Conservation (phyloP, 768 basidiomycete genomes). For the Mrakia frigida region DNA sequence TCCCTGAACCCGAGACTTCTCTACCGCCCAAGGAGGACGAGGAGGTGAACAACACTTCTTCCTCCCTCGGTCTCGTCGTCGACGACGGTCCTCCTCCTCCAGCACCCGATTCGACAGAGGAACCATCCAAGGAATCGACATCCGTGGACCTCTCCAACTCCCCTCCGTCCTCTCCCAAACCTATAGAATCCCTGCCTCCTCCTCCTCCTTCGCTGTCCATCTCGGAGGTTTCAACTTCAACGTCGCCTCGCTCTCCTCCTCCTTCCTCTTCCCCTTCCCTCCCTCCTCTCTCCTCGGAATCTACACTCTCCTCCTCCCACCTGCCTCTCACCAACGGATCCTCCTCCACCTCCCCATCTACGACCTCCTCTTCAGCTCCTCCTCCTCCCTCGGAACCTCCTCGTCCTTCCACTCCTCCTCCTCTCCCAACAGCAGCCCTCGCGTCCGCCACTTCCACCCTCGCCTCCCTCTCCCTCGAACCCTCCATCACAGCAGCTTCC, state of each 20-base stretch:
- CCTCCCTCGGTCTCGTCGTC: not conserved
- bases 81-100: not conserved
- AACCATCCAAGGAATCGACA: not conserved
- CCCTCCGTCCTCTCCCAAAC: too few relatives aligned
- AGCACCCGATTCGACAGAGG: not conserved
- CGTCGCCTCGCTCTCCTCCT: too few relatives aligned
- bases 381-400: not conserved
- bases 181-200: not conserved
- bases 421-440: conserved; percentile 10
- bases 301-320: too few relatives aligned
- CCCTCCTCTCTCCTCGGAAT: too few relatives aligned
- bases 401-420: not conserved
- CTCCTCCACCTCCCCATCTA: not conserved
- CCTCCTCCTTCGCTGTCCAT: too few relatives aligned
- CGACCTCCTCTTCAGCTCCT: not conserved
- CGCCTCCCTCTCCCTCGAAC: conserved; percentile 5
- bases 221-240: too few relatives aligned
- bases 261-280: too few relatives aligned
- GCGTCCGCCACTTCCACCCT: conserved; percentile 19
- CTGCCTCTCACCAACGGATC: not conserved
- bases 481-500: not conserved
- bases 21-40: not conserved
- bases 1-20: not conserved
- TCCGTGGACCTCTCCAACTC: not conserved
- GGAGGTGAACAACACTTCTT: not conserved